Conservation (phyloP, 208 protist genomes). For the Vickermania ingenoplastis region DNA sequence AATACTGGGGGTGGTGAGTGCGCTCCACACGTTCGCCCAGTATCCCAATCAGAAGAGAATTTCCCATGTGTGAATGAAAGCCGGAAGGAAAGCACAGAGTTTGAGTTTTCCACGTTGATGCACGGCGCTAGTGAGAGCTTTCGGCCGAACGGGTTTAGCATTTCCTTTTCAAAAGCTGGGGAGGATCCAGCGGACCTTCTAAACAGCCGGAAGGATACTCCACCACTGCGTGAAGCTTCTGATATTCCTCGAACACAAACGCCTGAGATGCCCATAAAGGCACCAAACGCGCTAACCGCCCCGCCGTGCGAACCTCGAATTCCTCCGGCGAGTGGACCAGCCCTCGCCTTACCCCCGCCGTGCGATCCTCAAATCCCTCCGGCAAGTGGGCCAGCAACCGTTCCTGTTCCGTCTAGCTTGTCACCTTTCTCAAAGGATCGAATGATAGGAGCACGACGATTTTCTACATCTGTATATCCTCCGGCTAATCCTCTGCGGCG, state of each 20-base stretch:
- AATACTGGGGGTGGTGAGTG: not conserved
- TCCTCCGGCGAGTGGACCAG: too few relatives aligned
- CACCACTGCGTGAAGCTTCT: not conserved
- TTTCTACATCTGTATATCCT: not conserved
- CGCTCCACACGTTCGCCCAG: not conserved
- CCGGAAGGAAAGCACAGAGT: not conserved
- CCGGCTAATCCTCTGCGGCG: not conserved
- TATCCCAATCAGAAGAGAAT: not conserved
- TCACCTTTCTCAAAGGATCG: not conserved
- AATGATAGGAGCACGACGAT: not conserved
- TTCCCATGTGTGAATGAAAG: not conserved
- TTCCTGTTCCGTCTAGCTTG: not conserved
- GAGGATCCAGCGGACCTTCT: not conserved
- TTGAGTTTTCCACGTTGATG: not conserved
- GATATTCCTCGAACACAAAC: constrained; percentile 1
- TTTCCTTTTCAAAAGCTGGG: not conserved
- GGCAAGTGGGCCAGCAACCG: not conserved
- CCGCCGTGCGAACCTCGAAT: too few relatives aligned
- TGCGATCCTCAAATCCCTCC: not conserved
- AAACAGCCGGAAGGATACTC: not conserved
- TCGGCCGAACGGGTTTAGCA: not conserved
- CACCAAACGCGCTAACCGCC: not conserved
- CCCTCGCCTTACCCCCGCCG: too few relatives aligned
- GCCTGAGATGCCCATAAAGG: not conserved
- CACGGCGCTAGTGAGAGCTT: not conserved